Evolutionary conservation across 352 stramenopile species (phyloP).

Genomic region (Globisporangium orthogonon): DNA sequence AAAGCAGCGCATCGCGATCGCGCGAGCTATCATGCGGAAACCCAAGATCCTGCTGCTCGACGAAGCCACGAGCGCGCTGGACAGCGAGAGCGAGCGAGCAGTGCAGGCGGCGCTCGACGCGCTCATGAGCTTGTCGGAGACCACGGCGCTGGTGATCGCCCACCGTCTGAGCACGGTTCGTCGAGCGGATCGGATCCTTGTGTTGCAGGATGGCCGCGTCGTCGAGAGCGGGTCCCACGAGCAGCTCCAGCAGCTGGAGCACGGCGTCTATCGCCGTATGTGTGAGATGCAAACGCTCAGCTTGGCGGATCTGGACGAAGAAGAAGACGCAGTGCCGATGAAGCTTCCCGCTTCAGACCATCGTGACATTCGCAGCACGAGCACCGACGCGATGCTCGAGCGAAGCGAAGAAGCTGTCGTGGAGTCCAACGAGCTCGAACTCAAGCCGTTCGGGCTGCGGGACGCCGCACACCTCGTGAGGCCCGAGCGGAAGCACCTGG

Average conservation of each 20-base stretch:
- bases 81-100: slow-evolving; percentile 33
- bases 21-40: slow-evolving; percentile 53
- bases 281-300: slow-evolving; percentile 47
- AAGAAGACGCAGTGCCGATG: not conserved
- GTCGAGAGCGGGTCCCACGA: slow-evolving; percentile 44
- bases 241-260: slow-evolving; percentile 43
- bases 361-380: not conserved
- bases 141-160: slow-evolving; percentile 91
- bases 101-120: slow-evolving; percentile 71
- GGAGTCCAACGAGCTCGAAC: not conserved
- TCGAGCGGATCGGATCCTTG: slow-evolving; percentile 50
- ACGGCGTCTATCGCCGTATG: slow-evolving; percentile 69
- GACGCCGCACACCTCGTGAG: slow-evolving; percentile 20
- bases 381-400: not conserved
- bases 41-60: slow-evolving; percentile 69
- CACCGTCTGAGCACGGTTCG: slow-evolving; percentile 84
- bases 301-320: not conserved
- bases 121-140: slow-evolving; percentile 31
- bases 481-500: slow-evolving; percentile 30
- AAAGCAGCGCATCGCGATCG: slow-evolving; percentile 31
- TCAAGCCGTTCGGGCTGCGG: slow-evolving; percentile 19
- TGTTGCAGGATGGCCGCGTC: slow-evolving; percentile 30
- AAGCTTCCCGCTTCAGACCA: no score
- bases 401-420: no score
- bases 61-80: slow-evolving; percentile 3